Base-by-base conservation (phyloP, 2,329 filamentous ascomycete species). In the Colletotrichum eleusines region DNA sequence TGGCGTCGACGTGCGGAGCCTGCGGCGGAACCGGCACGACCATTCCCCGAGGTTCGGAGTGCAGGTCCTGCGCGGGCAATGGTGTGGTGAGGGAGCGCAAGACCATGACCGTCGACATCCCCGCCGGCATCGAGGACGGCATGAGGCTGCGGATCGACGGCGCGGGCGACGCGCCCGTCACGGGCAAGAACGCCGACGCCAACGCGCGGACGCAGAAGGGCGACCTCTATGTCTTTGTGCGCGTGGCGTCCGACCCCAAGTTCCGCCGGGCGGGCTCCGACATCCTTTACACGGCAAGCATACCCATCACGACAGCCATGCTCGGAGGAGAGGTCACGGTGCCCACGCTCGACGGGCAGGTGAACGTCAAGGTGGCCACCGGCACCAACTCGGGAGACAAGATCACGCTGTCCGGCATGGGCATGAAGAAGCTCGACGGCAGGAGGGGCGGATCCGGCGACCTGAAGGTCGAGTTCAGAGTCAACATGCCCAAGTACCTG, bases 401-500 rank as follows among this genome's bases (percentile, higher is more conserved):
- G 80, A 91, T 98, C 77, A 97, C 94, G 1, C 85, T 99, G 23
- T 85, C 90, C 1, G 95, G 95, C 8, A 94, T 94, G 92, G 96
- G 96, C 71, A 98, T 99, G 95, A 94, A 93, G 82, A 92, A 93
- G 76, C 86, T 99, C 14, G 86, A 88, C 72, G 86, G 88, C 23
- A 88, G 94, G 58, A 87, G 90, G 66, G 89, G 87, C 40, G 87
- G 87, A 48, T 89, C 87, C 38, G 96, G 96, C 74, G 96, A 99
- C 78, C 83, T 99, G 71, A 92, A 90, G 79, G 94, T 99, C 8
- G 95, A 99, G 80, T 99, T 97, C 87, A 94, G 94, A 80, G 93
- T 99, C 55, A 85, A 89, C 65, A 97, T 98, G 94, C 96, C 96
- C 55, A 98, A 97, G 83, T 98, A 95, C 77, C 86, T 99, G 74